Evolutionary conservation across 768 basidiomycete genomes (phyloP).

Genomic region (Tylopilus plumbeoviolaceoides): DNA sequence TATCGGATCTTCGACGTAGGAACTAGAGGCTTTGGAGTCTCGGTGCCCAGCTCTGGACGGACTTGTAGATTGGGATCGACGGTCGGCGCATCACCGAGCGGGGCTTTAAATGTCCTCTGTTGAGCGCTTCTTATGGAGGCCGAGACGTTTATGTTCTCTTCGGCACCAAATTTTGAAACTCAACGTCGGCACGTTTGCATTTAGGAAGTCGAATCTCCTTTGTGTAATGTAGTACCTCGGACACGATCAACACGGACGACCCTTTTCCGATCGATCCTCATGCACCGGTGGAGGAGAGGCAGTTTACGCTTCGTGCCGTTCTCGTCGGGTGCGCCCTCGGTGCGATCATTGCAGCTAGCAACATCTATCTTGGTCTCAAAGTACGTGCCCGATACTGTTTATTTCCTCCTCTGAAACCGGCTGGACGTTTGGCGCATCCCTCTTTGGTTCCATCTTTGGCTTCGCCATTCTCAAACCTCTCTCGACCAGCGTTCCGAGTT

Average conservation of each 20-base stretch:
- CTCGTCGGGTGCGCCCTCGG: slow-evolving; percentile 50
- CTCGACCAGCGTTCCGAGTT: slow-evolving; percentile 42
- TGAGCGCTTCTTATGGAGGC: no score
- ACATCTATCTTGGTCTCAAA: slow-evolving; percentile 66
- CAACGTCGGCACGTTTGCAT: no score
- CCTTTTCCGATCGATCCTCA: slow-evolving; percentile 55
- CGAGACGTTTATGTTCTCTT: no score
- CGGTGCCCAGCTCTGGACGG: no score
- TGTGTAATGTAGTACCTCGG: neutral
- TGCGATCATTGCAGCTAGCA: slow-evolving; percentile 55
- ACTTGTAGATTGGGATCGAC: no score
- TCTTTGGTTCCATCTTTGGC: slow-evolving; percentile 41
- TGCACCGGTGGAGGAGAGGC: slow-evolving; percentile 39
- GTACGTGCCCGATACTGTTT: slow-evolving; percentile 3
- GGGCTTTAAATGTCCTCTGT: no score
- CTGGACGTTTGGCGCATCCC: slow-evolving; percentile 59
- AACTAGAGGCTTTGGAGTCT: no score
- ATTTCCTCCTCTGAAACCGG: slow-evolving; percentile 39
- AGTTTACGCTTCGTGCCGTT: slow-evolving; percentile 50
- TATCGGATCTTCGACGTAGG: no score
- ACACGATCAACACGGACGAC: slow-evolving; percentile 23
- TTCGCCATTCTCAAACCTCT: slow-evolving; percentile 59
- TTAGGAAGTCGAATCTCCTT: no score
- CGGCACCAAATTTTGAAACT: no score
- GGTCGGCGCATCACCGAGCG: no score